Percentiles rank a stretch among this genome's conserved stretches.
phyloP scores from a whole-genome alignment of 345 rosid species.

The Mangifera indica region DNA sequence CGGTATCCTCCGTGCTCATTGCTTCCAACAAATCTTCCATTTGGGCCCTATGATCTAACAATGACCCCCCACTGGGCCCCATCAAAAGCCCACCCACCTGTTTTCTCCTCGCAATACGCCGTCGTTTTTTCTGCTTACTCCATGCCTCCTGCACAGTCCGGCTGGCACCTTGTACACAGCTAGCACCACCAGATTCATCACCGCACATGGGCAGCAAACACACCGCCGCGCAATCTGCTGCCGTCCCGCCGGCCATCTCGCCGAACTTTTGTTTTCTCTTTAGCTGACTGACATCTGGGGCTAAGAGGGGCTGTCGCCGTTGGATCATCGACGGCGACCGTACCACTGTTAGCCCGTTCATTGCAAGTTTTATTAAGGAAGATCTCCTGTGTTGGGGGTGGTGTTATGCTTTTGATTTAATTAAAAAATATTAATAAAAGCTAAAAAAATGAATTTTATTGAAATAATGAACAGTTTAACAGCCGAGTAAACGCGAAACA shows the following conservation, averaged over 20 bases:
- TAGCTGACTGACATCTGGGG: neutral
- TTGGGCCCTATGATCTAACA: slow-evolving; percentile 24
- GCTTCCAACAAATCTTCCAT: neutral
- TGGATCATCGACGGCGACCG: slow-evolving; percentile 25
- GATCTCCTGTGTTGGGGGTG: no score
- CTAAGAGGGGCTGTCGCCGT: slow-evolving; percentile 17
- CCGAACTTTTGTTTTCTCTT: slow-evolving; percentile 33
- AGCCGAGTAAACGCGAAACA: no score
- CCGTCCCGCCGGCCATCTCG: slow-evolving; percentile 60
- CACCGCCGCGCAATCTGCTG: slow-evolving; percentile 72
- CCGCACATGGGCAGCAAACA: slow-evolving; percentile 60
- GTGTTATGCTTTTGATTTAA: no score
- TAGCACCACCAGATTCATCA: slow-evolving; percentile 56
- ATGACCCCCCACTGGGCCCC: slow-evolving; percentile 17
- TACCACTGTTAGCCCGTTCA: no score
- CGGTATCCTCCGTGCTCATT: neutral
- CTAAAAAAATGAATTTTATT: no score
- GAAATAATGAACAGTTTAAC: no score
- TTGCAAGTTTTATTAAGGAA: no score
- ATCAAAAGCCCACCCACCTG: slow-evolving; percentile 24
- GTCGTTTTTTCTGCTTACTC: slow-evolving; percentile 38
- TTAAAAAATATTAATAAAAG: no score
- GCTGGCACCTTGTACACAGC: slow-evolving; percentile 65
- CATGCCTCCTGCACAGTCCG: slow-evolving; percentile 53
- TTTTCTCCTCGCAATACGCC: slow-evolving; percentile 29